These are phyloP conservation scores for Kurtzmaniella fragi DNA, from an alignment of 805 yeast species.

Conservation along the genomic window DNA sequence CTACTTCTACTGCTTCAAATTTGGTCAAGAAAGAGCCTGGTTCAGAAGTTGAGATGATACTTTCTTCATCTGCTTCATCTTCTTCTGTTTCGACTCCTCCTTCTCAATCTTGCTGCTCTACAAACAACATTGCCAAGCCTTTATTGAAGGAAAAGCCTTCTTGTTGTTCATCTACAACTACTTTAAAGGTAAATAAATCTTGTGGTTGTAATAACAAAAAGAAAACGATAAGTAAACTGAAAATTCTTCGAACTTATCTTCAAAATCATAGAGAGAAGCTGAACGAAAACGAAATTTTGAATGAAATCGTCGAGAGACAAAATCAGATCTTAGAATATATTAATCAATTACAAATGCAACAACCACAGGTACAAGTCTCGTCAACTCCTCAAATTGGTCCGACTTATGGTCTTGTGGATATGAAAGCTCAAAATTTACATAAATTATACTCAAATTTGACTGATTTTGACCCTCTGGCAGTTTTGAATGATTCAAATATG, in stretches of 20 bases:
- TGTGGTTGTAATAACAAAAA: slow-evolving; percentile 26
- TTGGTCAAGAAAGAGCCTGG: background rate
- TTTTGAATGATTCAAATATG: background rate
- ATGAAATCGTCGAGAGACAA: slow-evolving; percentile 3
- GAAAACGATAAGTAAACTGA: slow-evolving; percentile 27
- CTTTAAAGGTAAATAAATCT: slow-evolving; percentile 12
- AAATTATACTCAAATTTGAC: background rate
- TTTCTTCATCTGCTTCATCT: background rate
- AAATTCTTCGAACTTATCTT: slow-evolving; percentile 29
- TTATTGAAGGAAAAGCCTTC: slow-evolving; percentile 7
- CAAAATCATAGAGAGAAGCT: slow-evolving; percentile 16
- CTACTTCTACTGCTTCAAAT: too few species aligned
- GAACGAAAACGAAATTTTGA: slow-evolving; percentile 4
- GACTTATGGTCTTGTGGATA: too few species aligned
- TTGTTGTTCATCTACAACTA: slow-evolving; percentile 24
- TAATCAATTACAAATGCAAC: slow-evolving; percentile 8
- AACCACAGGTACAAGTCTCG: background rate
- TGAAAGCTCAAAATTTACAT: background rate
- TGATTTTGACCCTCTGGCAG: background rate
- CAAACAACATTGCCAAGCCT: slow-evolving; percentile 15
- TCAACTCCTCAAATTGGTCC: too few species aligned
- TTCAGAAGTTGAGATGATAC: background rate
- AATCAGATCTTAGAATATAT: slow-evolving; percentile 7
- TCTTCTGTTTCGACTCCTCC: too few species aligned
- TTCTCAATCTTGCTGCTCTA: too few species aligned